Evolutionary conservation across 768 basidiomycete genomes (phyloP).

Genomic region (Suillus spraguei): DNA sequence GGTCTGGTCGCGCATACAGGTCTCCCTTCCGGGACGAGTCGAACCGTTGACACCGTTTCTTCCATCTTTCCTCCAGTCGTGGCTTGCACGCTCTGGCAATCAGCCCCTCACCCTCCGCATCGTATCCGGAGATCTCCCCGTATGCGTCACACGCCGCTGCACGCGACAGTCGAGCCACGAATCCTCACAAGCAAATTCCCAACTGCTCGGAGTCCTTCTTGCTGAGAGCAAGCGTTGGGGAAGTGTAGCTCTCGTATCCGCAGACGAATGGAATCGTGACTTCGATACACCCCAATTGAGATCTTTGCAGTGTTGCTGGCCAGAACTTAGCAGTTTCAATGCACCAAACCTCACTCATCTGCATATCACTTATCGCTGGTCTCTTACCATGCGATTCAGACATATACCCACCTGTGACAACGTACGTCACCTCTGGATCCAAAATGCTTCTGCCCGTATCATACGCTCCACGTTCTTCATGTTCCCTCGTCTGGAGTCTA

Average conservation of each 20-base stretch:
- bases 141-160: background rate
- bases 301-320: background rate
- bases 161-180: background rate
- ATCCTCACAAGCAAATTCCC: background rate
- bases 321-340: background rate
- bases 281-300: background rate
- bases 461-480: background rate
- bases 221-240: constrained; percentile 1
- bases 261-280: too few relatives aligned
- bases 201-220: background rate
- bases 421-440: background rate
- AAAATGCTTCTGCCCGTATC: too few relatives aligned
- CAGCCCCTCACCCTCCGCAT: constrained; percentile 4
- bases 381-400: background rate
- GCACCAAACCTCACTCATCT: background rate
- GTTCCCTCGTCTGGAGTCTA: background rate
- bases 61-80: constrained; percentile 8
- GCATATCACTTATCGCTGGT: background rate
- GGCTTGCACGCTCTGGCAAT: constrained; percentile 2
- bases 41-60: constrained; percentile 2
- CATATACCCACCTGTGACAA: background rate
- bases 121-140: background rate
- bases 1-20: background rate
- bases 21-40: background rate
- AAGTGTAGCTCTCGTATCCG: background rate